These are phyloP conservation scores for Hygrocybe coccinea DNA, from an alignment of 768 basidiomycete species.

Conservation along the genomic window DNA sequence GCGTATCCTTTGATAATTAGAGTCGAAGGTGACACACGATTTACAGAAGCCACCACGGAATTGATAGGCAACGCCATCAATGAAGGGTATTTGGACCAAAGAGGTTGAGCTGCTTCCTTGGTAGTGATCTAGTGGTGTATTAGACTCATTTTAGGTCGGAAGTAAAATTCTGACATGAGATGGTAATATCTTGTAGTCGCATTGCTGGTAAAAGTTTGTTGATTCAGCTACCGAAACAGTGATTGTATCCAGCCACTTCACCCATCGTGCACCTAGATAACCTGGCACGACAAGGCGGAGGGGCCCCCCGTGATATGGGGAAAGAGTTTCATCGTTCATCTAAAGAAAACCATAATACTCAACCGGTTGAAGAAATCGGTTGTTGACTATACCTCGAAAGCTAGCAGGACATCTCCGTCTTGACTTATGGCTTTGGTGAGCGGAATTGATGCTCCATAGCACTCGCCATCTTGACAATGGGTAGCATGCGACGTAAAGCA, in stretches of 20 bases:
- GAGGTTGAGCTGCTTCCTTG: constrained; percentile 38
- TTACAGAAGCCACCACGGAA: constrained; percentile 50
- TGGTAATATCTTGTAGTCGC: constrained; percentile 64
- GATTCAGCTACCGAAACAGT: constrained; percentile 51
- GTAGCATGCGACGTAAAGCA: constrained; percentile 60
- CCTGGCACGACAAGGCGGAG: constrained; percentile 67
- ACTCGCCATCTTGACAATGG: constrained; percentile 55
- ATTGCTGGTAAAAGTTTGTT: constrained; percentile 66
- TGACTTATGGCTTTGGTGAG: constrained; percentile 44
- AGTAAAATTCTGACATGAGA: constrained; percentile 33
- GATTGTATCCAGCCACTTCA: constrained; percentile 70
- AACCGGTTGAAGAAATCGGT: neutral
- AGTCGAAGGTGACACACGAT: constrained; percentile 26
- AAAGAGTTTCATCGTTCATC: constrained; percentile 63
- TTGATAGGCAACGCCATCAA: constrained; percentile 60
- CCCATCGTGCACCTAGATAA: constrained; percentile 65
- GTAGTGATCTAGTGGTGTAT: constrained; percentile 36
- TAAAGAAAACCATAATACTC: constrained; percentile 17
- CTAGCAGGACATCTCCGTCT: constrained; percentile 52
- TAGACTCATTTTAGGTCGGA: neutral
- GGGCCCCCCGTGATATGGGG: constrained; percentile 60
- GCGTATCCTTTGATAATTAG: constrained; percentile 56
- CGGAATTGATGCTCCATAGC: constrained; percentile 62
- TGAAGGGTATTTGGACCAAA: constrained; percentile 54
- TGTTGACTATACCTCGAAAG: constrained; percentile 46